Percentiles rank a stretch among this genome's conserved stretches.
These are phyloP conservation scores for Trametes villosa DNA, from an alignment of 768 basidiomycete species.

Conservation along the genomic window DNA sequence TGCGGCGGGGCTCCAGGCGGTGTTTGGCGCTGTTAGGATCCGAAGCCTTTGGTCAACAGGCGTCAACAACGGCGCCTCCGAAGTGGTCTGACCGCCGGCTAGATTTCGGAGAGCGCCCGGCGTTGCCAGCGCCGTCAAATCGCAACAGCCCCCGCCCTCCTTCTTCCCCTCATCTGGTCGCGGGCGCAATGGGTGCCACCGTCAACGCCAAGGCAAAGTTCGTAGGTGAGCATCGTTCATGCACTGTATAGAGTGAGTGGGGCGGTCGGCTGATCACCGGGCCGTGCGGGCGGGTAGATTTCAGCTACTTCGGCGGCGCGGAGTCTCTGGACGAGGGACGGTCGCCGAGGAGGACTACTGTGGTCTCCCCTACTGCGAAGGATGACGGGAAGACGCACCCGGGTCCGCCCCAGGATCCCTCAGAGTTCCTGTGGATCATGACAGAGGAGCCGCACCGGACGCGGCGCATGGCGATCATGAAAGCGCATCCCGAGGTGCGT, in stretches of 20 bases:
- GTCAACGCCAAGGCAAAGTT: neutral
- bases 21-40: slow-evolving; percentile 27
- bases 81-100: neutral
- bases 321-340: slow-evolving; percentile 67
- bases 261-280: neutral
- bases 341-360: slow-evolving; percentile 39
- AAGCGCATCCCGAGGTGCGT: slow-evolving; percentile 88
- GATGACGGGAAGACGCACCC: slow-evolving; percentile 48
- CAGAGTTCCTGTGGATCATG: slow-evolving; percentile 95
- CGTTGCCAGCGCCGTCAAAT: slow-evolving; percentile 6
- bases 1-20: neutral
- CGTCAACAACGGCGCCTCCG: slow-evolving; percentile 13
- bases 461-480: slow-evolving; percentile 86
- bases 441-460: slow-evolving; percentile 97
- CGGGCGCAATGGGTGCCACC: neutral
- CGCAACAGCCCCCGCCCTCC: neutral
- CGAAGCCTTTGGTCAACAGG: slow-evolving; percentile 23
- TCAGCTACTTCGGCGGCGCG: slow-evolving; percentile 82
- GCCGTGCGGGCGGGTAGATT: slow-evolving; percentile 51
- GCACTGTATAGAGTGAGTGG: neutral
- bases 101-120: neutral
- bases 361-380: slow-evolving; percentile 54
- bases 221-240: neutral
- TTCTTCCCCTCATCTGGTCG: neutral
- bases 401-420: slow-evolving; percentile 70